phyloP scores from a whole-genome alignment of 805 yeast species.

The Huiozyma naganishii region DNA sequence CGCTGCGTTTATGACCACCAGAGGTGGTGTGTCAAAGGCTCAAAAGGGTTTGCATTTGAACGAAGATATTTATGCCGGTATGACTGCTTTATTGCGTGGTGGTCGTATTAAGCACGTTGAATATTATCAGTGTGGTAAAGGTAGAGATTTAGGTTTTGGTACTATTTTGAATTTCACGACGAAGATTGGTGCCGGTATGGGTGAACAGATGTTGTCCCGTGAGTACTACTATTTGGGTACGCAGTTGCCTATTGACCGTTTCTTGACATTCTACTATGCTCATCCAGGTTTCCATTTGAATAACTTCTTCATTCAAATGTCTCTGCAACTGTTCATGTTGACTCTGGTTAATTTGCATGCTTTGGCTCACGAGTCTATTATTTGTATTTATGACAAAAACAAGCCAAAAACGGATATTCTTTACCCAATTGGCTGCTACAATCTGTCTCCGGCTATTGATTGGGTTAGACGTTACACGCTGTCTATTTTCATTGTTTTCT shows the following conservation, averaged over 20 bases:
- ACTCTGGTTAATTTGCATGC: slow-evolving; percentile 61
- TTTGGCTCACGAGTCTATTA: slow-evolving; percentile 59
- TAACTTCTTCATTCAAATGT: slow-evolving; percentile 65
- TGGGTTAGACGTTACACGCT: slow-evolving; percentile 76
- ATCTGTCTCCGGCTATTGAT: slow-evolving; percentile 60
- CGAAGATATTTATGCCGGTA: slow-evolving; percentile 85
- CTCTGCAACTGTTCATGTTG: slow-evolving; percentile 61
- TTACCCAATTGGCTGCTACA: slow-evolving; percentile 64
- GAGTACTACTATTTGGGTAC: slow-evolving; percentile 77
- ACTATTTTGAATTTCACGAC: slow-evolving; percentile 78
- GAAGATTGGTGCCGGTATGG: slow-evolving; percentile 89
- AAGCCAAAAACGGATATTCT: slow-evolving; percentile 57
- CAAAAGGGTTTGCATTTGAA: slow-evolving; percentile 78
- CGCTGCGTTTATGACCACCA: slow-evolving; percentile 64
- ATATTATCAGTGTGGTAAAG: slow-evolving; percentile 84
- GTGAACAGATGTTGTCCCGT: slow-evolving; percentile 78
- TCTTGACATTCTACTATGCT: slow-evolving; percentile 74
- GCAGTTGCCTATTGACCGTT: slow-evolving; percentile 69
- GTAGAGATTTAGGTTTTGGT: slow-evolving; percentile 82
- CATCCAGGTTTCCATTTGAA: slow-evolving; percentile 83
- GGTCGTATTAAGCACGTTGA: slow-evolving; percentile 84
- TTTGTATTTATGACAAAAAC: slow-evolving; percentile 56
- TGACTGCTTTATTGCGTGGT: slow-evolving; percentile 74
- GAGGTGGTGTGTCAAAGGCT: slow-evolving; percentile 84
- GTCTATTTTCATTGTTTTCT: slow-evolving; percentile 74